A percentile compares a stretch with the other conserved stretches of the same genome.
These are phyloP conservation scores for Mortierella sp. DNA, from an alignment of 371 early-diverging fungal genomes.

Conservation along the genomic window DNA sequence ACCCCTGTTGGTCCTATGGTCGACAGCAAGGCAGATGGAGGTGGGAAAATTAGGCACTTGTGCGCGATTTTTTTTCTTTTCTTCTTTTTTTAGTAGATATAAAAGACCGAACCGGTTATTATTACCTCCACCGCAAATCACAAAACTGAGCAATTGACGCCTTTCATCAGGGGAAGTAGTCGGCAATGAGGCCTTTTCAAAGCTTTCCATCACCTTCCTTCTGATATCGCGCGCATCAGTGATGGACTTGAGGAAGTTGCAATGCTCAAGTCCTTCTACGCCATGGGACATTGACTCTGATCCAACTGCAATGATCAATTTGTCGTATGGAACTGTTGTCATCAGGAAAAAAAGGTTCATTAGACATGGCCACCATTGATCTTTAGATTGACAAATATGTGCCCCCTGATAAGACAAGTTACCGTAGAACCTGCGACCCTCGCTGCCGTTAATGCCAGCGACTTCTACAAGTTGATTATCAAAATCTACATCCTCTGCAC, in stretches of 20 bases:
- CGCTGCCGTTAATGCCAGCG: conserved; percentile 53
- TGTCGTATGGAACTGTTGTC: conserved; percentile 71
- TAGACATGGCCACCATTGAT: too few species aligned
- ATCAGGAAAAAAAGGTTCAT: not conserved
- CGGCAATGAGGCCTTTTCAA: conserved; percentile 88
- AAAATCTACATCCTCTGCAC: conserved; percentile 75
- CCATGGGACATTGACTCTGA: conserved; percentile 84
- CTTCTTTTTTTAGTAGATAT: not conserved
- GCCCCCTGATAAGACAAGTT: conserved; percentile 20
- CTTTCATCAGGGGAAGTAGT: conserved; percentile 79
- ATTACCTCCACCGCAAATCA: conserved; percentile 85
- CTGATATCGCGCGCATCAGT: conserved; percentile 78
- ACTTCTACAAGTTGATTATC: conserved; percentile 69
- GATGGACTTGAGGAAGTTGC: conserved; percentile 75
- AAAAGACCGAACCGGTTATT: not conserved
- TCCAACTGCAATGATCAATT: conserved; percentile 86
- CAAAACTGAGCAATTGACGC: conserved; percentile 84
- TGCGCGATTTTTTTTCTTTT: not conserved
- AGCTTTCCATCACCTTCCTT: conserved; percentile 72
- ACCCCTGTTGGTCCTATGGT: conserved; percentile 76
- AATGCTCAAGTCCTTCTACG: conserved; percentile 81
- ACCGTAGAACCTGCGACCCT: conserved; percentile 64
- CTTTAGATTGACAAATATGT: not conserved
- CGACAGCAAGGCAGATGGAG: conserved; percentile 10
- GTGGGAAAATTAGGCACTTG: too few species aligned